phyloP scores from a whole-genome alignment of 1,139 yeast genomes.

The Pichia sp. region DNA sequence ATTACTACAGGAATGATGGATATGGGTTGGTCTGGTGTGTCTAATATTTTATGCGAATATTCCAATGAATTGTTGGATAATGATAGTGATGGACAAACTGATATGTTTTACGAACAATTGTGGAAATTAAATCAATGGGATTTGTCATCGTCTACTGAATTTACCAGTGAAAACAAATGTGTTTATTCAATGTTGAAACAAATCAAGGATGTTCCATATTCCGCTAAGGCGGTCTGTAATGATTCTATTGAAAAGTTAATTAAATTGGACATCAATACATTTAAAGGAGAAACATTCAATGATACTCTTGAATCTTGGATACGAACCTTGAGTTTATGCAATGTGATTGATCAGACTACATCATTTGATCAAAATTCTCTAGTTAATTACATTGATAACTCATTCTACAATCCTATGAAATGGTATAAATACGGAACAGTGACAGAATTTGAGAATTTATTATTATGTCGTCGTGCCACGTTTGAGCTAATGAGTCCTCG shows the following conservation, averaged over 20 bases:
- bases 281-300: slow-evolving; percentile 2
- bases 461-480: slow-evolving; percentile 40
- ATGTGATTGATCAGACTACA: slow-evolving; percentile 28
- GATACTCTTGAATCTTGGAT: slow-evolving; percentile 34
- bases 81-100: slow-evolving; percentile 2
- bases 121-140: slow-evolving; percentile 81
- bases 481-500: slow-evolving; percentile 35
- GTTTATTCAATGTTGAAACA: slow-evolving; percentile 49
- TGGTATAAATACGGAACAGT: slow-evolving; percentile 43
- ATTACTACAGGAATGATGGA: slow-evolving; percentile 41
- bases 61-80: slow-evolving; percentile 16
- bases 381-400: slow-evolving; percentile 9
- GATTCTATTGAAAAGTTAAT: slow-evolving; percentile 26
- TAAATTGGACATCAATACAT: slow-evolving; percentile 3
- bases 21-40: slow-evolving; percentile 50
- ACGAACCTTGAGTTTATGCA: slow-evolving; percentile 38
- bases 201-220: slow-evolving; percentile 36
- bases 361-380: slow-evolving; percentile 5
- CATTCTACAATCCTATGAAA: slow-evolving; percentile 11
- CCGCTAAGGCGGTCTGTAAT: slow-evolving; percentile 23
- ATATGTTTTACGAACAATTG: slow-evolving; percentile 45
- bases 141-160: slow-evolving; percentile 42
- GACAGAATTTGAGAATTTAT: slow-evolving; percentile 39
- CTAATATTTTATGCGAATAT: slow-evolving; percentile 34
- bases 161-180: slow-evolving; percentile 39